Percentiles rank a stretch among this genome's conserved stretches.
phyloP scores from a whole-genome alignment of 495 filamentous ascomycete genomes.

The Penicillium chermesinum region DNA sequence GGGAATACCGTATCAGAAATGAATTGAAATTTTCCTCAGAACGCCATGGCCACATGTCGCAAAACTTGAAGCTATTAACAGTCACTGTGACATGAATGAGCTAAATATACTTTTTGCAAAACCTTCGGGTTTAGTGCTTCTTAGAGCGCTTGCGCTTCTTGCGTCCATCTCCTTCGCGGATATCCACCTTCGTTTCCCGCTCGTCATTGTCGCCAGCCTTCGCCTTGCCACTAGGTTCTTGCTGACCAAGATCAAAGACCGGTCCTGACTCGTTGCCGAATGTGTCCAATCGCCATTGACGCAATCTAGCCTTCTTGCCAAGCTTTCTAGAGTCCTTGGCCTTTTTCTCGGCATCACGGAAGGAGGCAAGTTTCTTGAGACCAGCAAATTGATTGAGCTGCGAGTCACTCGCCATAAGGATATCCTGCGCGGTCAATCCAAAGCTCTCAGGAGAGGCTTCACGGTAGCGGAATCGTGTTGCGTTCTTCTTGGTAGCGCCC shows the following conservation, averaged over 20 bases:
- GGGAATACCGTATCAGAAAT: background rate
- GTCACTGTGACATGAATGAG: too few relatives aligned
- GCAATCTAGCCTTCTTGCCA: conserved; percentile 83
- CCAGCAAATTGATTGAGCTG: conserved; percentile 88
- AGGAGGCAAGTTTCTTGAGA: conserved; percentile 88
- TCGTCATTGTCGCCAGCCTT: conserved; percentile 19
- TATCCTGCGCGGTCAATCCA: conserved; percentile 83
- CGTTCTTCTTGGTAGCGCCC: conserved; percentile 49
- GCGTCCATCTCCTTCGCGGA: conserved; percentile 39
- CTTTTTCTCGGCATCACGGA: conserved; percentile 85
- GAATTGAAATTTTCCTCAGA: background rate
- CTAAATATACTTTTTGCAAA: conserved; percentile 6
- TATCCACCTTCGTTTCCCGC: conserved; percentile 32
- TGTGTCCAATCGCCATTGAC: conserved; percentile 87
- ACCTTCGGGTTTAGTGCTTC: conserved; percentile 37
- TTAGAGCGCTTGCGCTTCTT: conserved; percentile 50
- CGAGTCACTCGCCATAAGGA: conserved; percentile 81
- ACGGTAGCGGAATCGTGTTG: conserved; percentile 75
- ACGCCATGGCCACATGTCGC: conserved; percentile 1
- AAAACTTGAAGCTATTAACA: background rate
- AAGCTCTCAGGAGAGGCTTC: conserved; percentile 88
- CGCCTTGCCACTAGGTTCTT: conserved; percentile 11
- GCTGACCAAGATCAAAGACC: conserved; percentile 25
- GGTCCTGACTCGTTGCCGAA: conserved; percentile 75
- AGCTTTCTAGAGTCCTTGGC: conserved; percentile 76